Base-by-base conservation (phyloP, 306 rosid genomes). In the Corylus avellana region DNA sequence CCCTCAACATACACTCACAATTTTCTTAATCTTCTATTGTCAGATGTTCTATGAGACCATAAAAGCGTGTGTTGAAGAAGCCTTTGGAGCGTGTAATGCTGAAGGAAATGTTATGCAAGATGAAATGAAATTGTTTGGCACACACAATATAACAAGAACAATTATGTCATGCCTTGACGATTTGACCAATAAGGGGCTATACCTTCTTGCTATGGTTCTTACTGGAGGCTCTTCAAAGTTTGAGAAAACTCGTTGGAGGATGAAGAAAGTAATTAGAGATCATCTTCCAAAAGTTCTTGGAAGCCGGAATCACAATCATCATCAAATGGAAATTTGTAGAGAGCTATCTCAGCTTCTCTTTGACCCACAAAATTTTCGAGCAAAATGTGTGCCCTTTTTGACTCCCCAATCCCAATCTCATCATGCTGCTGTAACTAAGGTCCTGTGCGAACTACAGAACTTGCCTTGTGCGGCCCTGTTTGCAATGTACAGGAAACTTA, bases 401-500 rank as follows among this genome's bases (percentile, higher is more conserved):
- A 77, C 78, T 53, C 63, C 87, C 20, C 72, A 66, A 82, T 79
- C 78, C 20, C 80, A 57, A 54, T 86, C 84, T 71, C 75, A 46
- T 44, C 84, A 12, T 22, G 84, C 80, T 78, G 82, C 89, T 53
- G 89, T 75, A 46, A 22, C 2, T 16, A 84, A 85, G 79, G 74
- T 91, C 39, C 81, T 95, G 81, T 32, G 46, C 63, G 76, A 68
- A 75, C 89, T 95, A 49, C 18, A 70, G 72, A 73, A 76, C 59
- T 78, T 95, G 62, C 84, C 97, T 63, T 12, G 27, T 54, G 85
- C 88, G 78, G 82, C 88, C 80, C 81, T 95, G 82, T 20, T 78
- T 75, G 93, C 88, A n/a, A 95, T 93, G 98, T 75, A 76, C 61
- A 86, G 84, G 69, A 93, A 90, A 84, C 96, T 92, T 76, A 82